These are phyloP conservation scores for Raffaelea albimanens DNA, from an alignment of 2,329 filamentous ascomycete species.

Conservation along the genomic window DNA sequence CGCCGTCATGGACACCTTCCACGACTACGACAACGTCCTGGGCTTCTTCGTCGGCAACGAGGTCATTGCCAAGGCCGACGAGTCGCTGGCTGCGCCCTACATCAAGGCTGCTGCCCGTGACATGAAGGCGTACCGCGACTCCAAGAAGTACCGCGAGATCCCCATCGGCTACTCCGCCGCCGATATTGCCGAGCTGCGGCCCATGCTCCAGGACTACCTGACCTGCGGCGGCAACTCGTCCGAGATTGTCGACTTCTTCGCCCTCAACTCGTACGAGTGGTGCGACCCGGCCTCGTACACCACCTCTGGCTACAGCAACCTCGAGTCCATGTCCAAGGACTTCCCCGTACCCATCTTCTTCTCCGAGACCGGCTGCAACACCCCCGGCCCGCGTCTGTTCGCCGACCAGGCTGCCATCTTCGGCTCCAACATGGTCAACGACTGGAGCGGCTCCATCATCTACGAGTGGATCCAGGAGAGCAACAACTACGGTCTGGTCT, in stretches of 20 bases:
- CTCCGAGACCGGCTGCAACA: slow-evolving; percentile 80
- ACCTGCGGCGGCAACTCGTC: slow-evolving; percentile 63
- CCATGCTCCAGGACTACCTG: slow-evolving; percentile 60
- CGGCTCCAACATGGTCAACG: slow-evolving; percentile 58
- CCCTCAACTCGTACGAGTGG: slow-evolving; percentile 80
- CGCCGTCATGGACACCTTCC: slow-evolving; percentile 68
- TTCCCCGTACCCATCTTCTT: slow-evolving; percentile 85
- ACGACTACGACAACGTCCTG: slow-evolving; percentile 67
- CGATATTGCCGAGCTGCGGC: slow-evolving; percentile 62
- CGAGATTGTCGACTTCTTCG: slow-evolving; percentile 73
- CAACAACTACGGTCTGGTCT: slow-evolving; percentile 75
- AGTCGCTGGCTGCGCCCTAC: slow-evolving; percentile 62
- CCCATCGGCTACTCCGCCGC: slow-evolving; percentile 83
- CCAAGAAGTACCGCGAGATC: slow-evolving; percentile 68
- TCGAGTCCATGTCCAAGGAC: slow-evolving; percentile 56
- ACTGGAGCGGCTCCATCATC: slow-evolving; percentile 68
- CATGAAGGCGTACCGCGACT: slow-evolving; percentile 70
- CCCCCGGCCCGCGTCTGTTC: slow-evolving; percentile 50
- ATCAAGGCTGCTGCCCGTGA: slow-evolving; percentile 75
- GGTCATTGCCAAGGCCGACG: slow-evolving; percentile 56
- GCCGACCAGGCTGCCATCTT: slow-evolving; percentile 70
- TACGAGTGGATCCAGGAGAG: slow-evolving; percentile 86
- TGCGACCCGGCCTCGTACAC: slow-evolving; percentile 52
- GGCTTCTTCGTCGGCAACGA: slow-evolving; percentile 88
- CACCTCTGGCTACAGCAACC: slow-evolving; percentile 57